Percentiles rank a stretch among this genome's conserved stretches.
Conservation (phyloP, 1,139 yeast genomes). For the Kodamaea sp. region DNA sequence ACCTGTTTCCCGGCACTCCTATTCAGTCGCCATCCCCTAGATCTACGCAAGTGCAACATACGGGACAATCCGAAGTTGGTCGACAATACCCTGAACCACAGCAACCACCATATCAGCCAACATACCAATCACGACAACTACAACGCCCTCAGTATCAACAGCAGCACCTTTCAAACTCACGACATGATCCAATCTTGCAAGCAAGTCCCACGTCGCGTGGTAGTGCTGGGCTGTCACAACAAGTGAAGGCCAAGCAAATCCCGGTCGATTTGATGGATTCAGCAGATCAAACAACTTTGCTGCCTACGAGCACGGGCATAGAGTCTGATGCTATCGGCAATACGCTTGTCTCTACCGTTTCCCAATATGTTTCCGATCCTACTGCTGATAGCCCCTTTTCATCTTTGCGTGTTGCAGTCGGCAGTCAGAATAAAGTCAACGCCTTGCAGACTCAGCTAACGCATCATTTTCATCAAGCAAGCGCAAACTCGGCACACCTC, state of each 20-base stretch:
- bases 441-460: conserved; percentile 35
- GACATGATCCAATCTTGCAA: no score
- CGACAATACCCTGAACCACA: no score
- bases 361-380: conserved; percentile 1
- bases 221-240: no score
- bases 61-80: no score
- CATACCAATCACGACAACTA: no score
- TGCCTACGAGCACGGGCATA: background rate
- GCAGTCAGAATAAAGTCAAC: conserved; percentile 22
- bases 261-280: conserved; percentile 24
- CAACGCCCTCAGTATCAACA: no score
- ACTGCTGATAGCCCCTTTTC: conserved; percentile 1
- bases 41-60: no score
- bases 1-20: no score
- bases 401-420: conserved; percentile 10
- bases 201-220: no score
- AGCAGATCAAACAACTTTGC: conserved; percentile 1
- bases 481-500: conserved; percentile 35
- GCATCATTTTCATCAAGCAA: conserved; percentile 42
- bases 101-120: no score
- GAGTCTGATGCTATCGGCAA: background rate
- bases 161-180: no score
- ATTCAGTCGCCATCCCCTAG: conserved; percentile 13
- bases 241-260: no score
- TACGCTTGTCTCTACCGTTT: background rate